Percentiles rank a stretch among this genome's conserved stretches.
phyloP scores from a whole-genome alignment of 257 asterid genomes.

The Solanum chilense region DNA sequence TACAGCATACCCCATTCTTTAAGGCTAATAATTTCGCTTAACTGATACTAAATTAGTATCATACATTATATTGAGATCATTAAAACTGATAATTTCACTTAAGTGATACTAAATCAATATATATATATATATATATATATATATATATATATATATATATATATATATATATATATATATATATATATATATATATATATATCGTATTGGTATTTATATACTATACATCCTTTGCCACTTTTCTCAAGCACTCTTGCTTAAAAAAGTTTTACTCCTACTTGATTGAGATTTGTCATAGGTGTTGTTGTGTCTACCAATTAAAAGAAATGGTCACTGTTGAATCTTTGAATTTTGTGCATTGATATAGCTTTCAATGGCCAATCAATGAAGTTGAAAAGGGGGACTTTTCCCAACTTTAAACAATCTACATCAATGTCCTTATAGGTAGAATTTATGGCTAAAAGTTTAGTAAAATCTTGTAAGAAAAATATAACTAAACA shows the following conservation, averaged over 20 bases:
- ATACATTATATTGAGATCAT: no score
- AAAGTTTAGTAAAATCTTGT: neutral
- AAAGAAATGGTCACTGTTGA: neutral
- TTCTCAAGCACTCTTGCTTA: neutral
- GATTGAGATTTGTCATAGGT: neutral
- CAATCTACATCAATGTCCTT: neutral
- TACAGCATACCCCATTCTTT: no score
- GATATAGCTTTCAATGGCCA: neutral
- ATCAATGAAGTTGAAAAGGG: neutral
- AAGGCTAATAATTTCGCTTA: no score
- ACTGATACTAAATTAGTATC: no score
- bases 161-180: no score
- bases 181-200: no score
- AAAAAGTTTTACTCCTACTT: neutral
- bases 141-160: no score
- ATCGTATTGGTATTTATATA: no score
- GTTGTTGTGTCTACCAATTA: neutral
- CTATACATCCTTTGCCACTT: neutral
- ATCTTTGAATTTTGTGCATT: neutral
- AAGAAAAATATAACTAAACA: no score
- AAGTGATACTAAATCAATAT: no score
- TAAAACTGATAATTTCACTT: no score
- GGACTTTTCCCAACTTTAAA: neutral
- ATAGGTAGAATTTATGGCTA: neutral
- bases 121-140: no score